phyloP scores from a whole-genome alignment of 2,329 filamentous ascomycete species.

The Amylocarpus encephaloides region DNA sequence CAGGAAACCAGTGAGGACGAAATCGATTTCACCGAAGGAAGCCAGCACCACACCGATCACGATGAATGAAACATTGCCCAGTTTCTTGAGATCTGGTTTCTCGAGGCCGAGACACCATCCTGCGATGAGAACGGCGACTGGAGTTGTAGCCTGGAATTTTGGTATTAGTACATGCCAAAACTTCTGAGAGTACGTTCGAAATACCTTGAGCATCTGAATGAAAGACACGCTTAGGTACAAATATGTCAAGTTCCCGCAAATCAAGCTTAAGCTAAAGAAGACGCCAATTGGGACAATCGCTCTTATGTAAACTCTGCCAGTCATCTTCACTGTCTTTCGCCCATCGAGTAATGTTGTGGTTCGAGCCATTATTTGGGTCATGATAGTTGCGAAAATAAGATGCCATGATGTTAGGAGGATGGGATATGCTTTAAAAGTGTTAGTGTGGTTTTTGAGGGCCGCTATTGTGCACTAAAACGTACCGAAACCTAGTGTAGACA shows the following conservation, averaged over 20 bases:
- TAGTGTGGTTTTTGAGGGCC: constrained; percentile 20
- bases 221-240: constrained; percentile 93
- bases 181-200: not conserved
- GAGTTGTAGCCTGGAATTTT: constrained; percentile 69
- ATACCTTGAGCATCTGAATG: constrained; percentile 98
- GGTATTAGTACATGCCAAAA: constrained; percentile 8
- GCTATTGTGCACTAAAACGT: constrained; percentile 35
- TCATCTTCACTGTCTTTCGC: constrained; percentile 96
- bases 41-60: constrained; percentile 92
- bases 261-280: constrained; percentile 93
- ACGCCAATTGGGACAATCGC: constrained; percentile 92
- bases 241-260: constrained; percentile 94
- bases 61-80: constrained; percentile 91
- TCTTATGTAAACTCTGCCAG: constrained; percentile 81
- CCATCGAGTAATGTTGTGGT: constrained; percentile 88
- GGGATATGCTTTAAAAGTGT: constrained; percentile 50
- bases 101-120: constrained; percentile 79
- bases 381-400: constrained; percentile 82
- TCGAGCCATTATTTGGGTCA: constrained; percentile 88
- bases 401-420: constrained; percentile 95
- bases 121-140: constrained; percentile 83
- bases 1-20: constrained; percentile 72
- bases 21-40: constrained; percentile 92
- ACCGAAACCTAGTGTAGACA: constrained; percentile 80
- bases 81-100: constrained; percentile 75